These are phyloP conservation scores for Cinnamomum chago DNA, from an alignment of 164 flowering plant genomes.

Conservation along the genomic window DNA sequence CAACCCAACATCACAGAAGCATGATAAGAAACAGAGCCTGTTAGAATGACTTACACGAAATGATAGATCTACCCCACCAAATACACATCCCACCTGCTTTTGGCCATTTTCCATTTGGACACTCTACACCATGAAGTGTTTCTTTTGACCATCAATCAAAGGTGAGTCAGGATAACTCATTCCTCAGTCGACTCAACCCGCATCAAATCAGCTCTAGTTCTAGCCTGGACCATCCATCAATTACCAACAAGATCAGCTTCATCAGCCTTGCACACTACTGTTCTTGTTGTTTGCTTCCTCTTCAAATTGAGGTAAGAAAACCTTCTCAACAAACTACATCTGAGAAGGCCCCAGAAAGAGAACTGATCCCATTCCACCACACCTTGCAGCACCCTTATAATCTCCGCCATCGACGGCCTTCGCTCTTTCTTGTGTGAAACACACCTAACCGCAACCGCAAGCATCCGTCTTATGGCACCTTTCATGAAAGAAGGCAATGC, in stretches of 20 bases:
- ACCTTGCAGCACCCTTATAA: slow-evolving; percentile 20
- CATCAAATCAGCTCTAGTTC: background rate
- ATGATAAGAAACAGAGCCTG: background rate
- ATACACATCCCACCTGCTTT: slow-evolving; percentile 4
- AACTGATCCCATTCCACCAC: slow-evolving; percentile 12
- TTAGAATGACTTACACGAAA: background rate
- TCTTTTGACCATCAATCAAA: background rate
- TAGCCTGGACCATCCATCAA: background rate
- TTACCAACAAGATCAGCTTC: background rate
- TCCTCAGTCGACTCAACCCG: background rate
- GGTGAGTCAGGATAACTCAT: background rate
- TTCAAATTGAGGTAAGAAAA: background rate
- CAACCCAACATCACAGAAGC: too few relatives aligned
- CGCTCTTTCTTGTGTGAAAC: slow-evolving; percentile 13
- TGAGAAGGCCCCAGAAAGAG: slow-evolving; percentile 15
- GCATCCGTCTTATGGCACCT: slow-evolving; percentile 11
- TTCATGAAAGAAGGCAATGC: slow-evolving; percentile 8
- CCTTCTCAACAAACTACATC: slow-evolving; percentile 7
- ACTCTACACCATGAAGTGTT: background rate
- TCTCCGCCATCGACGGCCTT: slow-evolving; percentile 23
- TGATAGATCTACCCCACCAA: background rate
- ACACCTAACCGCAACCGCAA: slow-evolving; percentile 37
- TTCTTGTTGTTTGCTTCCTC: slow-evolving; percentile 2
- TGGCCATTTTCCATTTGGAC: slow-evolving; percentile 7
- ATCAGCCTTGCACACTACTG: slow-evolving; percentile 5